Base-by-base conservation (phyloP, 306 rosid genomes). In the Quercus parvula region DNA sequence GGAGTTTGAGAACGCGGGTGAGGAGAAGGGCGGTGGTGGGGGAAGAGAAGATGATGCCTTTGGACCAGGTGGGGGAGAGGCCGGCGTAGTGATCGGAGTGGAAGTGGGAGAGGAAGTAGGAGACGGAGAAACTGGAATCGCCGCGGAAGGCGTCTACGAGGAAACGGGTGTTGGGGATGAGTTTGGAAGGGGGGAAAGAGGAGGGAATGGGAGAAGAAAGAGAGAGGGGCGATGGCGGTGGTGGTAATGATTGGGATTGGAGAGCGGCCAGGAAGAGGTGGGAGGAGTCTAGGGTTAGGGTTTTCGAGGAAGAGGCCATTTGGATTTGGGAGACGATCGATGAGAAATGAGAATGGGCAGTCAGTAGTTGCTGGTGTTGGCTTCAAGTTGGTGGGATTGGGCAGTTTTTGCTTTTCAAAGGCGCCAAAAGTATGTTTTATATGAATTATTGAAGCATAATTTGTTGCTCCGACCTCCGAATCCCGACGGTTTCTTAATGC, bases 81-180 rank as follows among this genome's bases (percentile, higher is more conserved):
- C 94, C 97, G 52, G 83, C 5, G 83, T 94, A 94, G 88, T 92
- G 98, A 41, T 94, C 98, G 67, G 94, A 92, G 88, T 94, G 98
- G 86, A 92, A 94, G 74, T 94, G 97, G 77, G 98, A 89, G 71
- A 94, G 98, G 87, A 94, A 94, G 90, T 92, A 92, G 56, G 97
- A 78, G 73, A 85, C 77, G 70, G 93, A 91, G 84, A 58, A 83
- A 31, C 79, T 81, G 54, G 17, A 49, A 46, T 87, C 90, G 63
- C 82, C 30, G 76, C 93, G 91, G 84, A 94, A 94, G 2, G 97
- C 94, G 78, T 94, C 98, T 74, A 94, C 82, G 56, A 81, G 74
- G 81, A 94, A 94, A 75, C 97, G 97, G 75, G 98, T 89, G 20
- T 82, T 83, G 4, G 98, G 98, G 76, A 94, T 89, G 77, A 80